These are phyloP conservation scores for Saccharum hybrid DNA, from an alignment of 202 grass and related monocot genomes.

Conservation along the genomic window DNA sequence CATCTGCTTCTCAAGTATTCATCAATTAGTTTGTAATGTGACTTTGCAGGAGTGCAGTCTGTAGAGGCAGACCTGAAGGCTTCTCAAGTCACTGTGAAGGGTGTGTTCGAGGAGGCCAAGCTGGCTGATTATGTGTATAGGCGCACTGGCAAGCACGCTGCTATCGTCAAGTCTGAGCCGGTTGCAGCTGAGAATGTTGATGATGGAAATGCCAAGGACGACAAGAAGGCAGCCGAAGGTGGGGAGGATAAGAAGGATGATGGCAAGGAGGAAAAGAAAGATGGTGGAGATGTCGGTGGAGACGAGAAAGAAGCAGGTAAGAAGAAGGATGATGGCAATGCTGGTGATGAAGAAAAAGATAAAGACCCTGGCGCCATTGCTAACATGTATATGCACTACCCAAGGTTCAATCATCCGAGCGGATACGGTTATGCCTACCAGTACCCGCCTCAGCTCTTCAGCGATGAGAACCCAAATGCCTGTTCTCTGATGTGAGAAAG, in stretches of 20 bases:
- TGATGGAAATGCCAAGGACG: slow-evolving; percentile 38
- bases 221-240: slow-evolving; percentile 51
- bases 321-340: slow-evolving; percentile 35
- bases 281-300: slow-evolving; percentile 22
- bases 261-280: slow-evolving; percentile 55
- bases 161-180: slow-evolving; percentile 60
- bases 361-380: slow-evolving; percentile 29
- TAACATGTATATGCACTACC: slow-evolving; percentile 58
- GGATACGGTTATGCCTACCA: slow-evolving; percentile 46
- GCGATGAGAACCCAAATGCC: slow-evolving; percentile 82
- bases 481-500: slow-evolving; percentile 72
- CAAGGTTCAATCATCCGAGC: slow-evolving; percentile 44
- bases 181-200: slow-evolving; percentile 39
- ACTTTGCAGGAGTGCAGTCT: slow-evolving; percentile 64
- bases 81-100: slow-evolving; percentile 75
- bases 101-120: slow-evolving; percentile 61
- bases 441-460: slow-evolving; percentile 70
- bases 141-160: slow-evolving; percentile 66
- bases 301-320: slow-evolving; percentile 46
- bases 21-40: neutral
- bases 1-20: neutral
- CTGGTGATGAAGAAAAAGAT: slow-evolving; percentile 36
- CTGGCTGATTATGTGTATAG: slow-evolving; percentile 75
- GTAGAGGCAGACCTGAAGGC: slow-evolving; percentile 71
- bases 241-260: slow-evolving; percentile 49